Evolutionary conservation across 2,329 filamentous ascomycete species (phyloP).

Genomic region (Venturia aucupariae): DNA sequence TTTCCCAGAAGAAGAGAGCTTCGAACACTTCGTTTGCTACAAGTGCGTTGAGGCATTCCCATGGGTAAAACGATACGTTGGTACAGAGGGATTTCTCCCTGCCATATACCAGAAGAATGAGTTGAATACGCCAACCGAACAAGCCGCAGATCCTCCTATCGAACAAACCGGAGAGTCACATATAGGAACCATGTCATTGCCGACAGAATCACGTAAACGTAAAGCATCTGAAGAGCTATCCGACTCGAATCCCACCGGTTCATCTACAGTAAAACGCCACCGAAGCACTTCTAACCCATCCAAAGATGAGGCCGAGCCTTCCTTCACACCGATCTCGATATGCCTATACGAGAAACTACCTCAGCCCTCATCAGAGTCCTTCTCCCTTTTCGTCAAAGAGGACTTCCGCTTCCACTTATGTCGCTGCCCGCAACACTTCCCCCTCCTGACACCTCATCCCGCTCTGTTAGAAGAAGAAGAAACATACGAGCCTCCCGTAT

Average conservation of each 20-base stretch:
- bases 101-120: conserved; percentile 40
- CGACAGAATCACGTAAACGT: conserved; percentile 31
- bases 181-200: conserved; percentile 23
- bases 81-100: conserved; percentile 66
- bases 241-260: conserved; percentile 13
- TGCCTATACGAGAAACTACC: conserved; percentile 58
- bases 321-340: conserved; percentile 15
- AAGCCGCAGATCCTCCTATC: background rate
- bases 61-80: conserved; percentile 87
- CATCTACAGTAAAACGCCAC: conserved; percentile 12
- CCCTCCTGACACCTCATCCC: conserved; percentile 57
- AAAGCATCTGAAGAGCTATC: conserved; percentile 28
- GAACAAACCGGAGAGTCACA: conserved; percentile 18
- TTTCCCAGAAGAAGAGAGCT: conserved; percentile 82
- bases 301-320: conserved; percentile 29
- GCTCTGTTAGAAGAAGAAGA: conserved; percentile 93
- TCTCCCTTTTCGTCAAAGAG: conserved; percentile 75
- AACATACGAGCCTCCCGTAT: conserved; percentile 83
- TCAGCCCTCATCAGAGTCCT: conserved; percentile 43
- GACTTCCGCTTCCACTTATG: conserved; percentile 77
- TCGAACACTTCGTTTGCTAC: conserved; percentile 87
- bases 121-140: background rate
- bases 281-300: conserved; percentile 14
- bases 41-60: conserved; percentile 81
- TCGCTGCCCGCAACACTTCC: conserved; percentile 73